A percentile compares a stretch with the other conserved stretches of the same genome.
phyloP scores from a whole-genome alignment of 2,329 filamentous ascomycete species.

The Ustilaginoidea virens region DNA sequence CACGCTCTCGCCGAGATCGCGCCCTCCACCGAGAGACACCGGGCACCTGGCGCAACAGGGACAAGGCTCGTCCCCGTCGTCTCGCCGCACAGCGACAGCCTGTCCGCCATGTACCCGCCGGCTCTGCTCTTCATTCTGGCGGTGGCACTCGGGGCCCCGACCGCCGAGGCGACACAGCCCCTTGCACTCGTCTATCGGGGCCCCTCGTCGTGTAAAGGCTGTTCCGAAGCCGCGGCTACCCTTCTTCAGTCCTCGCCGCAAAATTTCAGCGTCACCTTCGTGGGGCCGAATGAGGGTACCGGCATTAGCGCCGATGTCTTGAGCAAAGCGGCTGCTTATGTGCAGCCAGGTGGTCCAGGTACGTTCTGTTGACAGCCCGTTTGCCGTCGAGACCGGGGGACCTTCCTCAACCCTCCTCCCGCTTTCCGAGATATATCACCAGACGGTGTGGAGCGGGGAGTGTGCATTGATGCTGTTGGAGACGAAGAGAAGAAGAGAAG shows the following conservation, averaged over 20 bases:
- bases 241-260: constrained; percentile 8
- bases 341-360: constrained; percentile 9
- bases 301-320: constrained; percentile 6
- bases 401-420: no score
- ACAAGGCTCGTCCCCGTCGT: not conserved
- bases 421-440: not conserved
- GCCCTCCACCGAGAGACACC: no score
- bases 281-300: constrained; percentile 7
- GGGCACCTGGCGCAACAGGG: no score
- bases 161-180: not conserved
- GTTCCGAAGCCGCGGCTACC: constrained; percentile 7
- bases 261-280: constrained; percentile 9
- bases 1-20: no score
- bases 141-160: not conserved
- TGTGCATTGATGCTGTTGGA: no score
- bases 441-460: no score
- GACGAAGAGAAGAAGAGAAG: not conserved
- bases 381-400: no score
- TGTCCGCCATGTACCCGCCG: constrained; percentile 1
- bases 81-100: not conserved
- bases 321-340: constrained; percentile 6
- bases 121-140: not conserved
- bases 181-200: constrained; percentile 11
- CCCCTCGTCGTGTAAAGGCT: constrained; percentile 7
- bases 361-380: no score